Evolutionary conservation across 2,329 filamentous ascomycete genomes (phyloP), one percentile per base, ranked within the genome.

Genomic region (Claviceps sp.): DNA sequence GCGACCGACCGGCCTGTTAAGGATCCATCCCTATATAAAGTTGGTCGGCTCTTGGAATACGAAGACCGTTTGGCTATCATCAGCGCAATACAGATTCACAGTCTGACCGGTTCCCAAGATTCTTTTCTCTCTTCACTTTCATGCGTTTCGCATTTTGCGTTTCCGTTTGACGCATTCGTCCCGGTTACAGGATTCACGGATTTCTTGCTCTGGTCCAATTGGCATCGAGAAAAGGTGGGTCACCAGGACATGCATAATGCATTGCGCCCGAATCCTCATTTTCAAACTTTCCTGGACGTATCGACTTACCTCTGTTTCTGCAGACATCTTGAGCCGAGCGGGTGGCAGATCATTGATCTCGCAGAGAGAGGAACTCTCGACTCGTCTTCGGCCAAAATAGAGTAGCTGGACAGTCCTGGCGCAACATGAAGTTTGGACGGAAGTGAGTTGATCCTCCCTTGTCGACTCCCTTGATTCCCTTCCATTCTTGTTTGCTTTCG

Each of bases 371-470:
- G 13, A 24, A 37, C 26, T 6, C 9, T 9, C 46, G 18, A 18
- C 24, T 47, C 34, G 6, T 20, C 22, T 9, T 13, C n/a, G 37
- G 5, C 6, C 9, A 5, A 11, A 30, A 38, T 9, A 20, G 43
- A 24, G 26, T n/a, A 18, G 8, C 50, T 18, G 11, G 30, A 40
- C 4, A 16, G 22, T n/a, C 18, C 18, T 22, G 38, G 7, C 37
- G 18, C 53, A 58, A 54, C 47, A 82, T 82, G 79, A 82, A 82
- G 68, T 82, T 82, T 61, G 78, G 79, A 60, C 74, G 78, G 68
- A 81, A 75, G 78, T 81, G 68, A 66, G 73, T 65, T 52, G 14
- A 2, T 22, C 30, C 46, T 50, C 38, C 30, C 13, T 45, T 26
- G n/a, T 22, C 37, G 41, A 47, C 30, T 44, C n/a, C 26, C 5